Conservation (phyloP, 139 green algal species). For the Helicosporidium sp. region DNA sequence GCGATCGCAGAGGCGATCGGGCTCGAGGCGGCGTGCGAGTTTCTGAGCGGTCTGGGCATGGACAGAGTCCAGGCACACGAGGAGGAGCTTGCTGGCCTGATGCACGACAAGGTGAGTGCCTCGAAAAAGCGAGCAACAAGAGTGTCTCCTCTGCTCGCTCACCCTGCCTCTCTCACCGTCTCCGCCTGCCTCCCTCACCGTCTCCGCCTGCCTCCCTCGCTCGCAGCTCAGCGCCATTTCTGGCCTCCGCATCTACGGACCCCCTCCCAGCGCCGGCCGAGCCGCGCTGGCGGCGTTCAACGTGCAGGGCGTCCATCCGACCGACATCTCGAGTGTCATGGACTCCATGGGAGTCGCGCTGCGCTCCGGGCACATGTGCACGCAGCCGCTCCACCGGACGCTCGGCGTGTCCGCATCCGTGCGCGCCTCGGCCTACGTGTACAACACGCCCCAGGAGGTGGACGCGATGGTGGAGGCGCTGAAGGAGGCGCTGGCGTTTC, state of each 20-base stretch:
- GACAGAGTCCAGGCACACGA: slow-evolving; percentile 51
- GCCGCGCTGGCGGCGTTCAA: slow-evolving; percentile 86
- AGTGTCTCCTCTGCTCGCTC: no score
- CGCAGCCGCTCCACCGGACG: slow-evolving; percentile 76
- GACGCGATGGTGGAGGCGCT: slow-evolving; percentile 68
- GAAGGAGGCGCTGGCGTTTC: slow-evolving; percentile 71
- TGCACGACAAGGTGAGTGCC: slow-evolving; percentile 55
- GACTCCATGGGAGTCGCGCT: slow-evolving; percentile 74
- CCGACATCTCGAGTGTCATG: slow-evolving; percentile 81
- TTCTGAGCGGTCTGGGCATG: slow-evolving; percentile 53
- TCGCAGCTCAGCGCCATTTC: slow-evolving; percentile 35
- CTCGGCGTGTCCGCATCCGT: slow-evolving; percentile 63
- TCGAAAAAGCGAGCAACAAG: no score
- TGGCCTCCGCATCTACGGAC: slow-evolving; percentile 72
- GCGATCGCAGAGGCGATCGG: slow-evolving; percentile 63
- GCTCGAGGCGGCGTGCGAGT: slow-evolving; percentile 53
- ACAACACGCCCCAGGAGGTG: slow-evolving; percentile 83
- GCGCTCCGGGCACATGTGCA: slow-evolving; percentile 89
- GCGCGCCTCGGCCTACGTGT: slow-evolving; percentile 77
- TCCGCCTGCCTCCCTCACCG: no score
- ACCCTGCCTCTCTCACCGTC: no score
- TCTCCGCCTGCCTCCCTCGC: background rate
- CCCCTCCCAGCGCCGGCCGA: slow-evolving; percentile 32
- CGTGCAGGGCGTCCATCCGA: slow-evolving; percentile 81
- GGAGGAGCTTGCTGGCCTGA: slow-evolving; percentile 53